Evolutionary conservation across 148 eudicot genomes (phyloP).

Genomic region (Persicaria tinctoria): DNA sequence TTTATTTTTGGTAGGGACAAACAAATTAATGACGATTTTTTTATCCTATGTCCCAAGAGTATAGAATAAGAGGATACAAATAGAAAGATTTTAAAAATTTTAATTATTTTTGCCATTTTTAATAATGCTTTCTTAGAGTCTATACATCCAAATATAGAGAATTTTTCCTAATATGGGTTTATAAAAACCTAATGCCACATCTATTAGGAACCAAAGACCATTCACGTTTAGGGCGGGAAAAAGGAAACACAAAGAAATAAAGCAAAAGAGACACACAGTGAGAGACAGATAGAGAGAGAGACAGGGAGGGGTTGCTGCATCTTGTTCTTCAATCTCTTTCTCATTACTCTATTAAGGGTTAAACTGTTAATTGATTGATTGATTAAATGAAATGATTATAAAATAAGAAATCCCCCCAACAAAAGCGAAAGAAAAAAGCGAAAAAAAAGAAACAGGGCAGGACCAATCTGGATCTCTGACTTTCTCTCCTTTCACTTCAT

Average conservation of each 20-base stretch:
- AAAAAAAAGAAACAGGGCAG: not conserved
- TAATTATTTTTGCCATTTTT: too few relatives aligned
- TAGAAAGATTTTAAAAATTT: too few relatives aligned
- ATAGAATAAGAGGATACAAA: too few relatives aligned
- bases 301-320: not conserved
- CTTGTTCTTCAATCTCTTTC: slow-evolving; percentile 7
- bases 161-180: too few relatives aligned
- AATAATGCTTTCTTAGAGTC: too few relatives aligned
- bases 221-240: slow-evolving; percentile 11
- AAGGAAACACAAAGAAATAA: not conserved
- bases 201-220: not conserved
- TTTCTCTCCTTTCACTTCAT: not conserved
- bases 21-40: too few relatives aligned
- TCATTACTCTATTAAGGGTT: not conserved
- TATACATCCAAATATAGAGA: too few relatives aligned
- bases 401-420: too few relatives aligned
- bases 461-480: slow-evolving; percentile 10
- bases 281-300: too few relatives aligned
- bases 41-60: too few relatives aligned
- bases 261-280: not conserved
- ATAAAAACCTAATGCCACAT: not conserved
- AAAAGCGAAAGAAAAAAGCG: not conserved
- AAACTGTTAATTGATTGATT: not conserved
- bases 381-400: not conserved
- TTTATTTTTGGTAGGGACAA: too few relatives aligned